phyloP scores from a whole-genome alignment of 2,329 filamentous ascomycete species.

The Colletotrichum ledebouriae region DNA sequence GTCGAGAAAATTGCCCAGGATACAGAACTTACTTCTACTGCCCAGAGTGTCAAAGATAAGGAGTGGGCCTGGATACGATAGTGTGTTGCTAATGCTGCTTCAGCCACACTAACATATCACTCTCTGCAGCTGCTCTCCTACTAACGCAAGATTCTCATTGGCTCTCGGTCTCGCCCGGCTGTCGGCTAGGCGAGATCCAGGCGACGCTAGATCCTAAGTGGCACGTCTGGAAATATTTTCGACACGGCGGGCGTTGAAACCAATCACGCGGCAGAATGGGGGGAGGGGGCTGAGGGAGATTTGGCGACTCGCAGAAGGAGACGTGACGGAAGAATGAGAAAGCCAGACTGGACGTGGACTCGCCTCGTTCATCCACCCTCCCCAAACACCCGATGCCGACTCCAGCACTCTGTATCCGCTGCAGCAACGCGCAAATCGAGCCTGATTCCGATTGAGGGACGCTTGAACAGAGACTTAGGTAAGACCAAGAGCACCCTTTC shows the following conservation, averaged over 20 bases:
- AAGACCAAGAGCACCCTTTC: slow-evolving; percentile 29
- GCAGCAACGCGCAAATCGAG: slow-evolving; percentile 28
- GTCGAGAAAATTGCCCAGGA: too few relatives aligned
- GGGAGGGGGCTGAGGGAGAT: slow-evolving; percentile 17
- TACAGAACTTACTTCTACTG: too few relatives aligned
- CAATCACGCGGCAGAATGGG: slow-evolving; percentile 28
- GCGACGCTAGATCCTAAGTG: slow-evolving; percentile 17
- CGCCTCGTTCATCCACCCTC: slow-evolving; percentile 25
- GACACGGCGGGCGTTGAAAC: slow-evolving; percentile 32
- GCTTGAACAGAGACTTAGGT: slow-evolving; percentile 26
- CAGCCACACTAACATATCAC: slow-evolving; percentile 4
- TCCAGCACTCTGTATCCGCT: slow-evolving; percentile 23
- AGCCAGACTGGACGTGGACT: not conserved
- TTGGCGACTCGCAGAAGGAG: slow-evolving; percentile 4
- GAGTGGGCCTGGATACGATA: too few relatives aligned
- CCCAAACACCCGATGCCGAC: slow-evolving; percentile 1
- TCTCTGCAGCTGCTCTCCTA: not conserved
- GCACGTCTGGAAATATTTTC: slow-evolving; percentile 15
- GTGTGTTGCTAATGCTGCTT: not conserved
- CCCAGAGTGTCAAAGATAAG: too few relatives aligned
- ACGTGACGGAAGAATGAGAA: not conserved
- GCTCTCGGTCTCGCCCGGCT: slow-evolving; percentile 2
- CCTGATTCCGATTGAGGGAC: slow-evolving; percentile 13
- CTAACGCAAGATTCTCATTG: slow-evolving; percentile 20
- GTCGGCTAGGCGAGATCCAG: not conserved